These are phyloP conservation scores for Penicillium sp. DNA, from an alignment of 2,329 filamentous ascomycete species.

Conservation along the genomic window DNA sequence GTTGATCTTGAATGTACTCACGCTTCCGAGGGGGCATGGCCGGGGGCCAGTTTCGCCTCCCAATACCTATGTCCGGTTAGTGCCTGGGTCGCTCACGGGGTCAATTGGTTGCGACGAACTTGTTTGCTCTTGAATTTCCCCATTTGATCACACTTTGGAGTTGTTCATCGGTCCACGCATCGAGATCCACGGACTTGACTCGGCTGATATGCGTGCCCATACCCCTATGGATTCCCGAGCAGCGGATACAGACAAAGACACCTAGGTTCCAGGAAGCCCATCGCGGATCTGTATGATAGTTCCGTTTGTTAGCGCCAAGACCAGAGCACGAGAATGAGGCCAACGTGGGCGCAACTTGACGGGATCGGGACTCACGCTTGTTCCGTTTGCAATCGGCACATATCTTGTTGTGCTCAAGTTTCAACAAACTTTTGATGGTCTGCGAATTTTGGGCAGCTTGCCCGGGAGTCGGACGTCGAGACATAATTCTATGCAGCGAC, in stretches of 20 bases:
- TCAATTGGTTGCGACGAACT: constrained; percentile 53
- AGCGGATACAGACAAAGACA: constrained; percentile 96
- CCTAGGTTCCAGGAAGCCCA: constrained; percentile 99
- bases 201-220: constrained; percentile 99
- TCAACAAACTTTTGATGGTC: constrained; percentile 91
- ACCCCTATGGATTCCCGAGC: constrained; percentile 95
- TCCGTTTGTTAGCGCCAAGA: constrained; percentile 16
- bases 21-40: constrained; percentile 90
- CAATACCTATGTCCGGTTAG: constrained; percentile 62
- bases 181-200: constrained; percentile 97
- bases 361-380: constrained; percentile 68
- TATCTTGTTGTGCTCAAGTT: constrained; percentile 92
- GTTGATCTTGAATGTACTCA: constrained; percentile 38
- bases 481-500: constrained; percentile 30
- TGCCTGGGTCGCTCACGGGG: background rate
- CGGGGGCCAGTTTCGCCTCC: constrained; percentile 89
- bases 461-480: constrained; percentile 68
- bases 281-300: constrained; percentile 70
- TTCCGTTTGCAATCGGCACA: constrained; percentile 99
- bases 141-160: constrained; percentile 89
- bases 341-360: constrained; percentile 14
- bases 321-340: constrained; percentile 1
- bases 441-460: constrained; percentile 89
- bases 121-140: constrained; percentile 96
- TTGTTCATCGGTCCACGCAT: constrained; percentile 98